Percentiles rank a stretch among this genome's conserved stretches.
phyloP scores from a whole-genome alignment of 192 early-diverging fungal species.

The Coemansia sp. region DNA sequence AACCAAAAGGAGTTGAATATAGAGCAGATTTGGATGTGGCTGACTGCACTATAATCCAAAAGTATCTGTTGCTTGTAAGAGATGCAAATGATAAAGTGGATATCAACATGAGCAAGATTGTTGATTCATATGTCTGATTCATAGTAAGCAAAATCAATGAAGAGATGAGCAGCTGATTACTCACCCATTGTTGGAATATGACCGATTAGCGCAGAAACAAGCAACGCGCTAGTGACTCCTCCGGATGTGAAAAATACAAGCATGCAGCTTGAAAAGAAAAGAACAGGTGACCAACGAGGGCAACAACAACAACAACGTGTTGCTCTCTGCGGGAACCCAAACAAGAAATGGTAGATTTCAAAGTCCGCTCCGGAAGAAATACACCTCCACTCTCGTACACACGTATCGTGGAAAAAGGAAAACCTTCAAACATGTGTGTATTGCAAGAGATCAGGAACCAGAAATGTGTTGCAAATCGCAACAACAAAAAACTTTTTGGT shows the following conservation, averaged over 20 bases:
- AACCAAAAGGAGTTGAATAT: background rate
- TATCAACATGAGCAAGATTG: background rate
- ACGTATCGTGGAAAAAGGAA: no score
- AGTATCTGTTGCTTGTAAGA: background rate
- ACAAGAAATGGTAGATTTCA: background rate
- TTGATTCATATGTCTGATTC: background rate
- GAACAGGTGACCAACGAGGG: background rate
- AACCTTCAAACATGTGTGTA: background rate
- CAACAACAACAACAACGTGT: background rate
- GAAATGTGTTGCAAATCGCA: background rate
- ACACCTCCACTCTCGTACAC: background rate
- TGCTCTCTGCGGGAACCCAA: background rate
- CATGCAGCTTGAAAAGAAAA: background rate
- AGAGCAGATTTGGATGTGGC: background rate
- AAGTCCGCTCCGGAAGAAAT: background rate
- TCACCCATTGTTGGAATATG: background rate
- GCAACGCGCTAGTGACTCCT: background rate
- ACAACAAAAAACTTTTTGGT: conserved; percentile 1
- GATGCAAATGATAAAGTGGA: background rate
- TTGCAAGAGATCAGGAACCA: background rate
- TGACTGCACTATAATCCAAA: background rate
- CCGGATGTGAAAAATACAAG: background rate
- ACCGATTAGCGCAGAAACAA: no score
- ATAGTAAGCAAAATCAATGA: background rate
- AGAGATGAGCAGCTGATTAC: background rate